Conservation (phyloP, 1,139 yeast genomes). For the Candida anutae region DNA sequence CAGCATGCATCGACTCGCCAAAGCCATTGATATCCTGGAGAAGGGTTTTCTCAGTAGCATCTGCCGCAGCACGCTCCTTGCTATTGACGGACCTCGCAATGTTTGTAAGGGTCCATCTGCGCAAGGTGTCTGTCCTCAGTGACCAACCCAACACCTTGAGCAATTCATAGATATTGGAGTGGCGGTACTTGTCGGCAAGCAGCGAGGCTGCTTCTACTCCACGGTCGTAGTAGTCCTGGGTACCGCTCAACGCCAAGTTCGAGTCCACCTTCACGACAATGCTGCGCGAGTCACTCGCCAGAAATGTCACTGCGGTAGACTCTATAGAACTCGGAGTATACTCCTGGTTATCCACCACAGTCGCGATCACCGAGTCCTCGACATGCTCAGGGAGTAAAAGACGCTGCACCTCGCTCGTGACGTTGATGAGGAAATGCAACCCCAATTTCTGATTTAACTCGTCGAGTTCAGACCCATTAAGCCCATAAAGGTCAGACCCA, state of each 20-base stretch:
- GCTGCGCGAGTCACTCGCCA: slow-evolving; percentile 7
- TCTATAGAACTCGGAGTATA: slow-evolving; percentile 32
- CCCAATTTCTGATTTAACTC: slow-evolving; percentile 2
- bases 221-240: slow-evolving; percentile 18
- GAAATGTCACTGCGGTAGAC: slow-evolving; percentile 19
- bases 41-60: background rate
- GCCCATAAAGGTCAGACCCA: no score
- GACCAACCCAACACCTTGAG: slow-evolving; percentile 25
- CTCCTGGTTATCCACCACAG: slow-evolving; percentile 34
- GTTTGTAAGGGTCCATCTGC: slow-evolving; percentile 18
- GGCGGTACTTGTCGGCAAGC: slow-evolving; percentile 21
- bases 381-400: slow-evolving; percentile 12
- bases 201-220: slow-evolving; percentile 28
- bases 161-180: slow-evolving; percentile 32
- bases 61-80: background rate
- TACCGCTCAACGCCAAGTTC: slow-evolving; percentile 21
- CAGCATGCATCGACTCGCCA: slow-evolving; percentile 28
- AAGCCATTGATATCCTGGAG: slow-evolving; percentile 21
- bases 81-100: slow-evolving; percentile 7
- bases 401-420: slow-evolving; percentile 19
- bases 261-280: slow-evolving; percentile 32
- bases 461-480: slow-evolving; percentile 6
- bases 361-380: slow-evolving; percentile 15
- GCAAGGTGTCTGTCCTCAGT: slow-evolving; percentile 16
- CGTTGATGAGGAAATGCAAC: slow-evolving; percentile 25